Conservation (phyloP, 306 rosid species). For the Gastrolobium bilobum region DNA sequence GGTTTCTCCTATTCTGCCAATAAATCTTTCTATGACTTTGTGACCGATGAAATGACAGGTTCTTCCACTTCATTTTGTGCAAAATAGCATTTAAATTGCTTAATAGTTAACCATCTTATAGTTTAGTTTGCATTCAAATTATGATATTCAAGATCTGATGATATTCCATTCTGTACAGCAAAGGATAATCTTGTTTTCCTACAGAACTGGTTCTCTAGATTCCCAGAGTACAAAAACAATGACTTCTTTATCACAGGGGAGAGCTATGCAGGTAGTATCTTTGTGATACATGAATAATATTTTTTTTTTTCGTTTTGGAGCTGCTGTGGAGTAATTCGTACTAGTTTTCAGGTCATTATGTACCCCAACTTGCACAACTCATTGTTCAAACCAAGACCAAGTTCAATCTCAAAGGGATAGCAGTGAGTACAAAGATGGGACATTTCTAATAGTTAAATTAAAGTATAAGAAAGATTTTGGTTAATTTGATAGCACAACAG, state of each 20-base stretch:
- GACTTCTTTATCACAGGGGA: constrained; percentile 80
- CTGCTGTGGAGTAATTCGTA: neutral
- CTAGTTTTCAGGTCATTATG: constrained; percentile 73
- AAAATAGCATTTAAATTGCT: neutral
- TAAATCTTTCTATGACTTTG: constrained; percentile 59
- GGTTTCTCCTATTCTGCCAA: constrained; percentile 82
- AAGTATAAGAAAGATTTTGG: neutral
- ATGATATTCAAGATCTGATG: neutral
- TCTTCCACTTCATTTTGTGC: constrained; percentile 26
- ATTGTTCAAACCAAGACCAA: constrained; percentile 55
- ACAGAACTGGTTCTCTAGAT: constrained; percentile 63
- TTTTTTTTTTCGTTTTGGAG: neutral
- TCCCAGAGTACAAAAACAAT: constrained; percentile 60
- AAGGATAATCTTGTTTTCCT: constrained; percentile 75
- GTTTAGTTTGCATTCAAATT: neutral
- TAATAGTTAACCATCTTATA: too few species aligned
- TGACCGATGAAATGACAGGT: constrained; percentile 71
- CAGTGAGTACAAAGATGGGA: constrained; percentile 55
- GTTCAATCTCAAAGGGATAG: constrained; percentile 78
- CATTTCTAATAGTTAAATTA: neutral
- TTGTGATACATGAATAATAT: neutral
- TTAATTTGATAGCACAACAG: neutral
- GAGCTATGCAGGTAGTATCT: constrained; percentile 72
- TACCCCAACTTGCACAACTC: constrained; percentile 81
- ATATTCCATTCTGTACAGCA: constrained; percentile 52